These are phyloP conservation scores for Kuraishia ogatae DNA, from an alignment of 805 yeast species.

Conservation along the genomic window DNA sequence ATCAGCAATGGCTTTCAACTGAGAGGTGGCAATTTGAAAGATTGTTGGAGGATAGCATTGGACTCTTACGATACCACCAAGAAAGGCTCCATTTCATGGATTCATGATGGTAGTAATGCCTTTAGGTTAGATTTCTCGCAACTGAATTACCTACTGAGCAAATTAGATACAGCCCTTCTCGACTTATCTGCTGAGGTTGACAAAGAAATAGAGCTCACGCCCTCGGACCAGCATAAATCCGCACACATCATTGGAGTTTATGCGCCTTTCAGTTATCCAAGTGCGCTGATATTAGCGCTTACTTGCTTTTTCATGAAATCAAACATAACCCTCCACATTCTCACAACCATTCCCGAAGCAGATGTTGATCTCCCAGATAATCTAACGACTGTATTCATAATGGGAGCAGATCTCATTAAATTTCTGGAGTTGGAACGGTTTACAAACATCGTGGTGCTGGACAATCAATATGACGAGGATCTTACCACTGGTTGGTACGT, in stretches of 20 bases:
- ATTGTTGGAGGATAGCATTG: constrained; percentile 54
- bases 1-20: constrained; percentile 55
- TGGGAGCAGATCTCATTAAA: constrained; percentile 21
- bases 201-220: too few species aligned
- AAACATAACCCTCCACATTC: constrained; percentile 2
- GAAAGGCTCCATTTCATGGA: constrained; percentile 4
- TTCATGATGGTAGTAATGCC: neutral
- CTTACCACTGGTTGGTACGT: constrained; percentile 12
- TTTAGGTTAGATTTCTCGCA: neutral
- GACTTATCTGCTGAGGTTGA: neutral
- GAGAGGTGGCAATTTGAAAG: constrained; percentile 69
- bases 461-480: constrained; percentile 9
- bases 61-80: constrained; percentile 13
- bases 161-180: neutral
- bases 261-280: constrained; percentile 11
- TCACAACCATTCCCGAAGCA: constrained; percentile 4
- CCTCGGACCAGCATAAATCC: too few species aligned
- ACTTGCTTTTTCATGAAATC: constrained; percentile 16
- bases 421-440: constrained; percentile 6
- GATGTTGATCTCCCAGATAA: neutral
- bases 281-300: constrained; percentile 14
- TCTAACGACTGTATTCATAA: constrained; percentile 14
- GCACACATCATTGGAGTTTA: constrained; percentile 12
- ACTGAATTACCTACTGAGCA: neutral
- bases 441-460: constrained; percentile 21